phyloP scores from a whole-genome alignment of 2,329 filamentous ascomycete species.

The Neofusicoccum laricinum region DNA sequence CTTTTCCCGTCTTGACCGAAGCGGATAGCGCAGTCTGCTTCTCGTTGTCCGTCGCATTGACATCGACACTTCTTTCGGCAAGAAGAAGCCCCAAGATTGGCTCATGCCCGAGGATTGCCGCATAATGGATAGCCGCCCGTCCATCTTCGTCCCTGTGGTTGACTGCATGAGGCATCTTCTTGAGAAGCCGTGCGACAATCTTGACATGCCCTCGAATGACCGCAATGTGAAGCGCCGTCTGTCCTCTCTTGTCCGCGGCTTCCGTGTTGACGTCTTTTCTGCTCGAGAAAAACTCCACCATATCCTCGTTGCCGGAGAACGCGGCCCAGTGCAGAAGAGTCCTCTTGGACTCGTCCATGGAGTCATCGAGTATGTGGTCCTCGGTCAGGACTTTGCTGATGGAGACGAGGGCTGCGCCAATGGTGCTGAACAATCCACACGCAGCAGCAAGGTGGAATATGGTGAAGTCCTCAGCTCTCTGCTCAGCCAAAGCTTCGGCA shows the following conservation, averaged over 20 bases:
- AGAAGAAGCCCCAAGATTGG: not conserved
- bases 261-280: not conserved
- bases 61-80: not conserved
- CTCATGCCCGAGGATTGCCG: not conserved
- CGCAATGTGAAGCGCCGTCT: not conserved
- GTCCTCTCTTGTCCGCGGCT: not conserved
- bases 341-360: not conserved
- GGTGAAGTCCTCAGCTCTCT: not conserved
- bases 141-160: not conserved
- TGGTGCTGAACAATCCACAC: not conserved
- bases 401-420: not conserved
- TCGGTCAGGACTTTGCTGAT: not conserved
- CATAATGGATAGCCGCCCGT: not conserved
- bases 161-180: not conserved
- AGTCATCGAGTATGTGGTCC: too few relatives aligned
- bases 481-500: not conserved
- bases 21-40: not conserved
- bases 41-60: not conserved
- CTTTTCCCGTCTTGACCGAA: not conserved
- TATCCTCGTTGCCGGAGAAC: not conserved
- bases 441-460: not conserved
- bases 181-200: not conserved
- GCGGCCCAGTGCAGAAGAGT: slow-evolving; percentile 2
- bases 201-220: not conserved
- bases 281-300: not conserved